phyloP scores from a whole-genome alignment of 208 protist genomes.

The Vickermania ingenoplastis region DNA sequence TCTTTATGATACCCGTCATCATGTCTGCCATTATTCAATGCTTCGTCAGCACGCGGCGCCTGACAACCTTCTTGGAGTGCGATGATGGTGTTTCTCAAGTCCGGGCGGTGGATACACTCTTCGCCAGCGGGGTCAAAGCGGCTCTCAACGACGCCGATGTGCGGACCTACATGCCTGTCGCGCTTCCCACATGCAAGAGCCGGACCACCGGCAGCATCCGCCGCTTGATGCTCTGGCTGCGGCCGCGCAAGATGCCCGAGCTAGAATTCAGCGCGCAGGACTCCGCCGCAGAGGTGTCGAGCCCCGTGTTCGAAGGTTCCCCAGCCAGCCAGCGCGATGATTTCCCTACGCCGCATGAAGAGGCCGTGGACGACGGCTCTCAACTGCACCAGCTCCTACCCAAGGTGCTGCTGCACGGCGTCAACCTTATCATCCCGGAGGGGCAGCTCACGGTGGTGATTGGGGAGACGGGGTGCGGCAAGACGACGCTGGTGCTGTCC shows the following conservation, averaged over 20 bases:
- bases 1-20: slow-evolving; percentile 81
- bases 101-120: too few relatives aligned
- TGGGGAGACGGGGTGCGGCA: slow-evolving; percentile 64
- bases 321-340: background rate
- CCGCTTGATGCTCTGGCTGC: too few relatives aligned
- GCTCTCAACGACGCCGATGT: slow-evolving; percentile 31
- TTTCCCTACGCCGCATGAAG: background rate
- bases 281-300: background rate
- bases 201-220: background rate
- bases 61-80: slow-evolving; percentile 61
- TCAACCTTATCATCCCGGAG: slow-evolving; percentile 21
- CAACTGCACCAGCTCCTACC: slow-evolving; percentile 16
- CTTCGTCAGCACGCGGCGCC: slow-evolving; percentile 56
- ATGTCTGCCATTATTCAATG: slow-evolving; percentile 54
- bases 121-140: slow-evolving; percentile 15
- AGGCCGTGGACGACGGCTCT: slow-evolving; percentile 7
- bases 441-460: slow-evolving; percentile 43
- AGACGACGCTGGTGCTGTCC: slow-evolving; percentile 56
- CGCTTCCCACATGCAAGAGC: background rate
- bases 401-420: slow-evolving; percentile 32
- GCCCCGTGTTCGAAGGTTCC: background rate
- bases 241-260: too few relatives aligned
- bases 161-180: slow-evolving; percentile 30
- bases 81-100: slow-evolving; percentile 13
- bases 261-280: background rate